Percentiles rank a stretch among this genome's conserved stretches.
Evolutionary conservation across 2,329 filamentous ascomycete species (phyloP).

Genomic region (Microcyclosporella mali): DNA sequence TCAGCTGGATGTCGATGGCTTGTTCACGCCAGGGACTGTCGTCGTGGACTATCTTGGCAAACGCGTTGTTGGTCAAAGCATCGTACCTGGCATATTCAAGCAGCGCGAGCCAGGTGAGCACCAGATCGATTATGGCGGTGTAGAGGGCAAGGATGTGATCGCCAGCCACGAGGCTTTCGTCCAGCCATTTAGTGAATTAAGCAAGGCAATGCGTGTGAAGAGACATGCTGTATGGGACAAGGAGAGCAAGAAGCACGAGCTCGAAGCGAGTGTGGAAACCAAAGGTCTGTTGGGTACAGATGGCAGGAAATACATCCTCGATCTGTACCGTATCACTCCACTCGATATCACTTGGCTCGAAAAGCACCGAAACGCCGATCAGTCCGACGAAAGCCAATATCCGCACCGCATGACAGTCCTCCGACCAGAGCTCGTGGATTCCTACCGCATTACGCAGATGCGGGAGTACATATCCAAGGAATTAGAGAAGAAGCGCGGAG

Average conservation of each 20-base stretch:
- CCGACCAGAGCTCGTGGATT: constrained; percentile 81
- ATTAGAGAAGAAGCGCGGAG: constrained; percentile 55
- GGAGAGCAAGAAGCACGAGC: constrained; percentile 78
- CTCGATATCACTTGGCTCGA: constrained; percentile 89
- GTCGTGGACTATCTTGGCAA: constrained; percentile 96
- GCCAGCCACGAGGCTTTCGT: constrained; percentile 84
- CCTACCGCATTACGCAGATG: constrained; percentile 77
- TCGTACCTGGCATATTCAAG: constrained; percentile 98
- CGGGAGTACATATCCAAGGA: constrained; percentile 81
- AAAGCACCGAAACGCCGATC: constrained; percentile 54
- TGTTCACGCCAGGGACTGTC: constrained; percentile 93
- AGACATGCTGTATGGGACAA: constrained; percentile 98
- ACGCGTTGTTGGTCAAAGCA: constrained; percentile 94
- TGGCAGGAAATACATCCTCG: constrained; percentile 93
- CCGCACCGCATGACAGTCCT: constrained; percentile 96
- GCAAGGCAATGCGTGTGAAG: constrained; percentile 84
- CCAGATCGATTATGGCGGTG: constrained; percentile 97
- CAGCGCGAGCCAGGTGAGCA: constrained; percentile 95
- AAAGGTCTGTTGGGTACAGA: constrained; percentile 97
- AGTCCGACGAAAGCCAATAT: constrained; percentile 55
- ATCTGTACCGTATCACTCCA: constrained; percentile 90
- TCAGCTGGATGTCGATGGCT: constrained; percentile 87
- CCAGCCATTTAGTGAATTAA: constrained; percentile 79
- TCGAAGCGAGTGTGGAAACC: constrained; percentile 94
- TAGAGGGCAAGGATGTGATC: constrained; percentile 93